These are phyloP conservation scores for Candida pseudofarinosa DNA, from an alignment of 805 yeast species.

Conservation along the genomic window DNA sequence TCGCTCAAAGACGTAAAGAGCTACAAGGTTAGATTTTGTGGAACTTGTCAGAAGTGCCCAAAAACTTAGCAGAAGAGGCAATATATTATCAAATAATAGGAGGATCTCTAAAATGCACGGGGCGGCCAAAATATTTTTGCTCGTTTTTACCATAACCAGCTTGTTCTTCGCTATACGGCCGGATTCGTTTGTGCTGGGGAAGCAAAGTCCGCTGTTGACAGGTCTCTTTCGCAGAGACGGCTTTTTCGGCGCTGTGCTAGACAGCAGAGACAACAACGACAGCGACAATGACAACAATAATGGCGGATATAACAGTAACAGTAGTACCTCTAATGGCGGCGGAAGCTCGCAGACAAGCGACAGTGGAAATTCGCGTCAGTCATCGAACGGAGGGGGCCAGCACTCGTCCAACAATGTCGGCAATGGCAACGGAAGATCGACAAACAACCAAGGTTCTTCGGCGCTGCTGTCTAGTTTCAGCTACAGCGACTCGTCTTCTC, in stretches of 20 bases:
- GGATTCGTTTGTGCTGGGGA: not conserved
- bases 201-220: not conserved
- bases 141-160: not conserved
- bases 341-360: no score
- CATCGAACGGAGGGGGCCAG: not conserved
- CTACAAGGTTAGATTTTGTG: no score
- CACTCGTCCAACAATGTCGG: not conserved
- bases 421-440: not conserved
- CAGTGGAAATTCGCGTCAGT: not conserved
- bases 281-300: not conserved
- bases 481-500: not conserved
- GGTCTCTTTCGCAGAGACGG: not conserved
- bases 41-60: no score
- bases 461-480: not conserved
- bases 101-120: no score
- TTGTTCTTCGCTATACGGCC: not conserved
- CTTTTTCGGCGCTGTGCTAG: not conserved
- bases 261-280: not conserved
- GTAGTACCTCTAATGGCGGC: not conserved
- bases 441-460: not conserved
- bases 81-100: no score
- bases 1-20: no score
- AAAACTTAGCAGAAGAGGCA: no score
- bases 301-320: not conserved
- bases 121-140: not conserved